These are phyloP conservation scores for Salvia rosmarinus DNA, from an alignment of 257 asterid genomes.

Conservation along the genomic window DNA sequence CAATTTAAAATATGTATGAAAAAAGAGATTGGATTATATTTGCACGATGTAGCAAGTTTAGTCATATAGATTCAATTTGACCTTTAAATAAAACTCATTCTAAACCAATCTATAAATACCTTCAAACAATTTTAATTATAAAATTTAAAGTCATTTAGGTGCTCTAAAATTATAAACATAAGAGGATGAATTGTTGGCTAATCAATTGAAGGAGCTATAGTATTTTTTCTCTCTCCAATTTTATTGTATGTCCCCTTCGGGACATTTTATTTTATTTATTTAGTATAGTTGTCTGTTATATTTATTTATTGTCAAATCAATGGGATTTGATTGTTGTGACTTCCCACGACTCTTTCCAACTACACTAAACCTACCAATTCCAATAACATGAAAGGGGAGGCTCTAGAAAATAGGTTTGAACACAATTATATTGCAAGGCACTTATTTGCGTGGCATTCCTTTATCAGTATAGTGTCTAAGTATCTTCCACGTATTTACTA, in stretches of 20 bases:
- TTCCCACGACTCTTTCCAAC: not conserved
- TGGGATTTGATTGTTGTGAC: slow-evolving; percentile 11
- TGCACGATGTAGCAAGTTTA: no score
- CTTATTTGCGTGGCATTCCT: not conserved
- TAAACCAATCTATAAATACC: no score
- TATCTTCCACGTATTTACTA: not conserved
- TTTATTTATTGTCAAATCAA: not conserved
- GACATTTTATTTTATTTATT: no score
- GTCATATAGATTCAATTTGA: no score
- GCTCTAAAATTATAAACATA: not conserved
- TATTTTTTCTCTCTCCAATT: no score
- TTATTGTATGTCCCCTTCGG: no score
- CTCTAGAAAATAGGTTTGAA: not conserved
- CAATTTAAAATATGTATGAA: no score
- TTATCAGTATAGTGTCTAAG: not conserved
- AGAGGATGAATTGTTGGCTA: not conserved
- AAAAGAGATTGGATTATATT: no score
- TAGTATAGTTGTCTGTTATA: not conserved
- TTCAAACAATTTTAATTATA: not conserved
- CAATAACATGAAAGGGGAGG: not conserved
- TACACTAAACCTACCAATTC: slow-evolving; percentile 11
- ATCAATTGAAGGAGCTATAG: not conserved
- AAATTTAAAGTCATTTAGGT: not conserved
- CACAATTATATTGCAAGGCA: slow-evolving; percentile 5
- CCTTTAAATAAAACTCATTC: no score